Evolutionary conservation across 371 early-diverging fungal genomes (phyloP), one percentile per base, ranked within the genome.

Genomic region (Mucor ambiguus): DNA sequence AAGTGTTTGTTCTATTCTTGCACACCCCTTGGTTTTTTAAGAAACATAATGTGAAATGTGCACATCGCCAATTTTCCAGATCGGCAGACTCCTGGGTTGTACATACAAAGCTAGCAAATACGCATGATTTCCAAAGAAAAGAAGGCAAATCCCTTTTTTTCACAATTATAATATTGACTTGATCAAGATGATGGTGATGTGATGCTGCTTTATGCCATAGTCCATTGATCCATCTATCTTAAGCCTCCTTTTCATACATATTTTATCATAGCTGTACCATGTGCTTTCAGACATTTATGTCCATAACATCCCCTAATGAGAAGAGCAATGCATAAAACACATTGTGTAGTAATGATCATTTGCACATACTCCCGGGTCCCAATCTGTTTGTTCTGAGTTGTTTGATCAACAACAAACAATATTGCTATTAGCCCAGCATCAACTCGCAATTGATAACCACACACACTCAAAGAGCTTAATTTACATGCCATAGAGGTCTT

Each of bases 1-100:
- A 52, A 52, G 26, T 52, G 52, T 52, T 52, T 52, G 52, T 52
- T 52, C 52, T 52, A 52, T 52, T 52, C 26, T 52, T 24, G 28
- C 2, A 16, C 28, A 52, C 28, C 28, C 52, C 52, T 52, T 52
- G 24, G 7, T 44, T 44, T 44, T 30, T 30, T 5, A 30, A 35
- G 10, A 49, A 49, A 1, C 49, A 52, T 14, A 26, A 22, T 28
- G 14, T 28, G 12, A 22, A 24, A 28, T 16, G 6, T 26, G 28
- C 52, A 28, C 16, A 28, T 26, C 28, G 4, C 26, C 14, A 52
- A 26, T 16, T 14, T 24, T 52, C 28, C 52, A 52, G 24, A 28
- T 52, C 28, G 52, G 16, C 52, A 52, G 14, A 52, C 52, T 52
- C 52, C 52, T 52, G 14, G 12, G 12, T 52, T 28, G 28, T 0